A percentile compares a stretch with the other conserved stretches of the same genome.
phyloP scores from a whole-genome alignment of 306 rosid genomes.

The Cucurbita maxima region DNA sequence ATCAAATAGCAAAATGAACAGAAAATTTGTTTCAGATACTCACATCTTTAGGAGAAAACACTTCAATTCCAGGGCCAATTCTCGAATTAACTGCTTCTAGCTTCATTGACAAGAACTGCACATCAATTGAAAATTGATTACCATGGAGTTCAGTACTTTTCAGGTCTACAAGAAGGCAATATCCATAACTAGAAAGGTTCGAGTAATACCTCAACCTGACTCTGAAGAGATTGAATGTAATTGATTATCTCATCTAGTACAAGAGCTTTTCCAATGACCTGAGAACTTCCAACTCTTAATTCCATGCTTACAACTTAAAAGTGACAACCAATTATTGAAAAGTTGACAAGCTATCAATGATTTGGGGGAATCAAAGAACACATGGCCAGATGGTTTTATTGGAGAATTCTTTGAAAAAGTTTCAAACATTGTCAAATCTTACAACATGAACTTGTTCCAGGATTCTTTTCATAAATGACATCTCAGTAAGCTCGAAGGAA shows the following conservation, averaged over 20 bases:
- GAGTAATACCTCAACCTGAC: constrained; percentile 64
- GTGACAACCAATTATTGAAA: background rate
- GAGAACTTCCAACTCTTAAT: constrained; percentile 4
- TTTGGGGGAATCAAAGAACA: background rate
- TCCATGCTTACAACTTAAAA: background rate
- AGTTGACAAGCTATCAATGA: background rate
- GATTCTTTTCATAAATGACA: background rate
- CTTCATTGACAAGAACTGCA: constrained; percentile 91
- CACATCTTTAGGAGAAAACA: constrained; percentile 71
- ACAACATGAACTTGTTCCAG: background rate
- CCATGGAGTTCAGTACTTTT: background rate
- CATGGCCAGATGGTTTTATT: background rate
- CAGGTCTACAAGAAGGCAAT: background rate
- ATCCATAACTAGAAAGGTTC: background rate
- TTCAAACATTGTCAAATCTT: background rate
- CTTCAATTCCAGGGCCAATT: constrained; percentile 48
- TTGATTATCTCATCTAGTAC: constrained; percentile 95
- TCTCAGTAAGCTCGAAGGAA: background rate
- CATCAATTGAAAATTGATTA: constrained; percentile 1
- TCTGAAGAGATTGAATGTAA: constrained; percentile 84
- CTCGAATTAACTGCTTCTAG: constrained; percentile 83
- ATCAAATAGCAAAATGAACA: background rate
- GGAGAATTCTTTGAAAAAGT: background rate
- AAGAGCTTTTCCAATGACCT: constrained; percentile 90
- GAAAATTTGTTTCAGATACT: constrained; percentile 8